Percentiles rank a stretch among this genome's conserved stretches.
phyloP scores from a whole-genome alignment of 2,329 filamentous ascomycete genomes.

The Teratosphaeriaceae sp. region DNA sequence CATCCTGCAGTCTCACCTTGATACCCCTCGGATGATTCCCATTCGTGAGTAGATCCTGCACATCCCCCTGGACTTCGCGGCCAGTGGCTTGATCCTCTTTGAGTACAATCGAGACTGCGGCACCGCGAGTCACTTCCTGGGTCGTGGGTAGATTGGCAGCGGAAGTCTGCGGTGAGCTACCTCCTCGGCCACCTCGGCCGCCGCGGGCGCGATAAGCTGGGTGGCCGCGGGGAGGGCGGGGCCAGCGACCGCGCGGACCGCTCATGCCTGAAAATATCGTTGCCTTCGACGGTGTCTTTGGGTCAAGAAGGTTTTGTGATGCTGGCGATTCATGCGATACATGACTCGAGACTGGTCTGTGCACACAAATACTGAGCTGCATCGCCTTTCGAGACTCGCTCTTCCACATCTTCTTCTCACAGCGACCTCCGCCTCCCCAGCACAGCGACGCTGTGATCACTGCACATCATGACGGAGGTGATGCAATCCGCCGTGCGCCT shows the following conservation, averaged over 20 bases:
- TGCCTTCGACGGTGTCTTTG: not conserved
- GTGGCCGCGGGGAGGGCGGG: constrained; percentile 13
- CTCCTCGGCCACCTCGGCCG: no score
- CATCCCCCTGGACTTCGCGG: constrained; percentile 58
- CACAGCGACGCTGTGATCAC: not conserved
- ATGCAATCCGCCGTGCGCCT: constrained; percentile 22
- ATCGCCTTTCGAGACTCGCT: not conserved
- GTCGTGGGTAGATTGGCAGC: constrained; percentile 23
- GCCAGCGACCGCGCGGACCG: constrained; percentile 28
- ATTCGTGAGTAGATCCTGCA: constrained; percentile 62
- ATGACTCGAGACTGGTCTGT: no score
- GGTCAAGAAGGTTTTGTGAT: no score
- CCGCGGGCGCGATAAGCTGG: constrained; percentile 2
- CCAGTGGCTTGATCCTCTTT: constrained; percentile 73
- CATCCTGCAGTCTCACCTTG: constrained; percentile 65
- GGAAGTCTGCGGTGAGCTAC: constrained; percentile 3
- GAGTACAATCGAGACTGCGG: constrained; percentile 63
- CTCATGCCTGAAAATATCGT: constrained; percentile 14
- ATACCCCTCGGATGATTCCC: constrained; percentile 72
- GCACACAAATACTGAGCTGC: not conserved
- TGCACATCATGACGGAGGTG: constrained; percentile 15
- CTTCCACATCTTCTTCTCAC: not conserved
- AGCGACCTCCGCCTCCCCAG: not conserved
- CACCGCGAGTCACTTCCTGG: constrained; percentile 52
- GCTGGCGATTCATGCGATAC: not conserved